Base-by-base conservation (phyloP, 768 basidiomycete genomes). In the Lyophyllum decastes region DNA sequence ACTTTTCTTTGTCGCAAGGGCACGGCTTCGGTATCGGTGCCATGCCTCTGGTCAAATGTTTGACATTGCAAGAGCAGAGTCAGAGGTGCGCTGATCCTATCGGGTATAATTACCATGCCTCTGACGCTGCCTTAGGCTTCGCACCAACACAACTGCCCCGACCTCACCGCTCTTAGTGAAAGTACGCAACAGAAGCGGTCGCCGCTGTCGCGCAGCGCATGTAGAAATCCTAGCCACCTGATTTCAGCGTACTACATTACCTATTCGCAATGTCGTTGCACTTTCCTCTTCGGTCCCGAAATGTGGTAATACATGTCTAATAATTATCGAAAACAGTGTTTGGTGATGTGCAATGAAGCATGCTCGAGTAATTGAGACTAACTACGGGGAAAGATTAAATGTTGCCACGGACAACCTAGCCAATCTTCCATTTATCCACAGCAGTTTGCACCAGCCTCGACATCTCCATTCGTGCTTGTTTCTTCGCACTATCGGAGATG, bases 401-500 rank as follows among this genome's bases (percentile, higher is more conserved):
- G 11, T 30, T 34, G 17, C 25, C 54, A 11, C 9, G 14, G 21
- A 25, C 16, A 49, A 34, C 34, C 59, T 65, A 78, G 65, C 70
- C 70, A 52, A 90, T 82, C 58, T 83, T 86, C 91, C 91, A 93
- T 64, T 90, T 89, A 52, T 87, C 83, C 30, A 91, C 82, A 25
- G 90, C 86, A 38, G 86, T 83, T 66, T 86, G 83, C 35, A 92
- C 83, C 30, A 93, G 74, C 57, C 84, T 75, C 4, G 83, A 79
- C 85, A 92, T 89, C 60, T 93, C 91, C 46, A 84, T 80, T 64
- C 83, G 84, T 21, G 90, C 92, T 62, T 90, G 85, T 67, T 90
- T 90, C 80, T 92, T 93, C 43, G 91, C 90, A 64, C 87, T 89
- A 55, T 88, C 84, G 0, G 89, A 84, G 58, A 94, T 89, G 4